A percentile compares a stretch with the other conserved stretches of the same genome.
phyloP scores from a whole-genome alignment of 2,329 filamentous ascomycete species.

The Rhinocladiella similis region DNA sequence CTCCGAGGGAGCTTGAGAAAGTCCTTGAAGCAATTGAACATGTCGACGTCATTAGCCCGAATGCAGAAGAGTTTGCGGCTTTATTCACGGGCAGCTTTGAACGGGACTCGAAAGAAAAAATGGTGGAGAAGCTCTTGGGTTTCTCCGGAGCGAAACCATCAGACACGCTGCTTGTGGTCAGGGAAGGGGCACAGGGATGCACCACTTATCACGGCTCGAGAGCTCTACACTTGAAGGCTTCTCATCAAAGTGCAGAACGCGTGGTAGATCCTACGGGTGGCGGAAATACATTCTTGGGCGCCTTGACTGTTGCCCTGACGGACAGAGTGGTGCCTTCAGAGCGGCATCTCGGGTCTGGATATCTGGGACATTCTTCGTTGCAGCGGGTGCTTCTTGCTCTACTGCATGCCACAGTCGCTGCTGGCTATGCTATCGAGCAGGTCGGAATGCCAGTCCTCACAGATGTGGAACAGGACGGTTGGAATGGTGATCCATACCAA shows the following conservation, averaged over 20 bases:
- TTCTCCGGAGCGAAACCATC: conserved; percentile 37
- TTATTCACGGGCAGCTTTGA: conserved; percentile 62
- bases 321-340: conserved; percentile 21
- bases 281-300: conserved; percentile 79
- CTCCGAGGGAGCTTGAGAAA: conserved; percentile 60
- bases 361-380: not conserved
- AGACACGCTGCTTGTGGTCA: conserved; percentile 44
- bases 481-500: conserved; percentile 40
- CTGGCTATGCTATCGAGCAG: conserved; percentile 93
- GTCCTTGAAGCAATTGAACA: conserved; percentile 54
- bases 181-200: conserved; percentile 63
- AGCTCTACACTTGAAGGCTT: conserved; percentile 72
- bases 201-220: conserved; percentile 48
- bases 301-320: conserved; percentile 55
- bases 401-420: conserved; percentile 76
- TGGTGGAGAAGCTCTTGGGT: conserved; percentile 39
- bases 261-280: conserved; percentile 94
- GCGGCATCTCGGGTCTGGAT: conserved; percentile 26
- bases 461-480: conserved; percentile 35
- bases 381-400: conserved; percentile 66
- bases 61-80: conserved; percentile 82
- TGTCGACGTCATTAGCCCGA: conserved; percentile 70
- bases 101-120: conserved; percentile 29
- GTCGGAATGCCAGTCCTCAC: conserved; percentile 69
- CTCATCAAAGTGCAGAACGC: conserved; percentile 51